Base-by-base conservation (phyloP, 106 monocot genomes). In the Chionographis japonica region DNA sequence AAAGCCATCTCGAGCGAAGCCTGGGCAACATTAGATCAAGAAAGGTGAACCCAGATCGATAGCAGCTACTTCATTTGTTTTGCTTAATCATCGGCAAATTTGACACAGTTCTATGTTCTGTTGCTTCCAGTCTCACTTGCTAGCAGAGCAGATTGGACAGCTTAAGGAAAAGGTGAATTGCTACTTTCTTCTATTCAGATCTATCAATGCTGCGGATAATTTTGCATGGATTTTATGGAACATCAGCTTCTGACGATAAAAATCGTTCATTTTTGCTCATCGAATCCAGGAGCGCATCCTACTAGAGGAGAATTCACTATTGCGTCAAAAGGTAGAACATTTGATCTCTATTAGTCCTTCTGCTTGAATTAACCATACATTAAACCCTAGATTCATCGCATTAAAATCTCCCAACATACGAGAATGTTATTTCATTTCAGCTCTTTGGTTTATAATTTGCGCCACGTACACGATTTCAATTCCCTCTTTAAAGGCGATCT, bases 261-360 rank as follows among this genome's bases (percentile, higher is more conserved):
- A 15, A 19, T 20, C 39, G 12, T 36, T 39, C 37, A 27, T 54
- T 56, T 20, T 40, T 17, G 41, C 40, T 56, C 37, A 52, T 41
- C 8, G 35, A 73, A 42, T 57, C 40, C 72, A 78, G 78, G 78
- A 78, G 72, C 67, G 52, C 12, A 78, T 72, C 36, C 66, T 72
- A 49, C 8, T 61, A 8, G 52, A 72, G 36, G 78, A 78, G 65
- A 78, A 78, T 58, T 50, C 71, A 41, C 6, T 72, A 16, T 56
- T 78, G 7, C 59, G 16, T 36, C 52, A 54, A 19, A 72, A 72
- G 78, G 78, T 66, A 63, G 4, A 9, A 49, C 20, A 46, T 6
- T 46, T 2, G 27, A 27, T 27, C 27, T 27, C 27, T 27, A 0
- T 27, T 27, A 27, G 27, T 27, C 27, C 27, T 27, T 27, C 27